Evolutionary conservation across 2,329 filamentous ascomycete genomes (phyloP).

Genomic region (Alternaria conjuncta): DNA sequence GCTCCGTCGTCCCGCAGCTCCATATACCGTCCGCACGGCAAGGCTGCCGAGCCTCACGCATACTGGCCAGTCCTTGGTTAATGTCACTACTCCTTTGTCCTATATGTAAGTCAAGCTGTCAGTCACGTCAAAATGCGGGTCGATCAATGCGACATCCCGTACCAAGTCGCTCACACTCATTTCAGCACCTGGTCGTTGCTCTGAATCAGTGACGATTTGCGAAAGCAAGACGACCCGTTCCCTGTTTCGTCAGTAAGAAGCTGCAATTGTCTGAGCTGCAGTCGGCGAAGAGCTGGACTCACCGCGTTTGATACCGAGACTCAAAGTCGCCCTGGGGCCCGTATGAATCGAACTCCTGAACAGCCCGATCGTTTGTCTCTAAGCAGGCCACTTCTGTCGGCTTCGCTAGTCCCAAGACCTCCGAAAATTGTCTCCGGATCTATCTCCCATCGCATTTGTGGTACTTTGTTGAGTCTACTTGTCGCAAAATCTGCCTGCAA

Average conservation of each 20-base stretch:
- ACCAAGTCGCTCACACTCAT: constrained; percentile 42
- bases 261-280: constrained; percentile 36
- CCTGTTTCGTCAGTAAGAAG: constrained; percentile 40
- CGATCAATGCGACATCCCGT: constrained; percentile 40
- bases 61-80: constrained; percentile 32
- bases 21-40: constrained; percentile 29
- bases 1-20: constrained; percentile 29
- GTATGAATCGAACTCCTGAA: constrained; percentile 47
- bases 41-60: constrained; percentile 35
- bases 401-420: constrained; percentile 40
- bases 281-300: constrained; percentile 36
- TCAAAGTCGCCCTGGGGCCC: constrained; percentile 47
- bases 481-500: constrained; percentile 33
- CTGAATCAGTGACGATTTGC: constrained; percentile 44
- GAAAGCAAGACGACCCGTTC: constrained; percentile 31
- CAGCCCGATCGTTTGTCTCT: constrained; percentile 44
- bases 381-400: constrained; percentile 33
- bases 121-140: constrained; percentile 42
- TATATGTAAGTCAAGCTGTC: constrained; percentile 43
- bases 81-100: constrained; percentile 48
- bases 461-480: constrained; percentile 24
- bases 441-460: constrained; percentile 22
- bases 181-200: constrained; percentile 44
- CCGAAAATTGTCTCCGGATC: constrained; percentile 31
- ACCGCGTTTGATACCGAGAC: constrained; percentile 37